These are phyloP conservation scores for Ulota crispa DNA, from an alignment of 225 moss, liverwort and hornwort species.

Conservation along the genomic window DNA sequence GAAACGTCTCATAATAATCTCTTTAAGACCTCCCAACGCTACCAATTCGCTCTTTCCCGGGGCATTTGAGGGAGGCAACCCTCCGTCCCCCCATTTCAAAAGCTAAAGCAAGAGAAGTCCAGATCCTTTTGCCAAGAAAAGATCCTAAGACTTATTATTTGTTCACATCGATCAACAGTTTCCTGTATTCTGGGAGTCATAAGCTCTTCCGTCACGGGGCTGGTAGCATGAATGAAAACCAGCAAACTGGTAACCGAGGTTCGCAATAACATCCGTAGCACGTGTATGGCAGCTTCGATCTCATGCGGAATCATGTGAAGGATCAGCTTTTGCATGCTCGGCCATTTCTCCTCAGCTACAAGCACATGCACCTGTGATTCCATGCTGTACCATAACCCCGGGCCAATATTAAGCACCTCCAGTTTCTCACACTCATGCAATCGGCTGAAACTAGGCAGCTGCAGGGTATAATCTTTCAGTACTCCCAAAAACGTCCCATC, in stretches of 20 bases:
- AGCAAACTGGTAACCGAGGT: neutral
- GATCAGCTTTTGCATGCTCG: constrained; percentile 31
- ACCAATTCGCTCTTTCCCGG: too few relatives aligned
- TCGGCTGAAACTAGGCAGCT: constrained; percentile 35
- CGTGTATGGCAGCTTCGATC: neutral
- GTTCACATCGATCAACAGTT: neutral
- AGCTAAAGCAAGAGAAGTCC: constrained; percentile 31
- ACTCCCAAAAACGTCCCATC: constrained; percentile 52
- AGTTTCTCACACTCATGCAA: constrained; percentile 29
- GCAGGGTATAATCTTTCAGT: neutral
- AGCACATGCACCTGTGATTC: constrained; percentile 14
- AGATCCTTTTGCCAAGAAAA: neutral
- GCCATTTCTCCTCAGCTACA: constrained; percentile 3
- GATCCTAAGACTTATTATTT: neutral
- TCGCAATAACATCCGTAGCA: neutral
- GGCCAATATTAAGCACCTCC: constrained; percentile 54
- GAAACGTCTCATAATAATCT: too few relatives aligned
- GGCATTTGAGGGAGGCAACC: too few relatives aligned
- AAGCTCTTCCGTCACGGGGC: neutral
- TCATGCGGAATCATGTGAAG: constrained; percentile 48
- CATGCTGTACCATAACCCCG: constrained; percentile 60
- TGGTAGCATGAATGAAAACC: constrained; percentile 21
- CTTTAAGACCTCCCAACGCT: too few relatives aligned
- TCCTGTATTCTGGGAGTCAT: neutral
- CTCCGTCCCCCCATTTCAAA: neutral